A percentile compares a stretch with the other conserved stretches of the same genome.
Evolutionary conservation across 2,329 filamentous ascomycete species (phyloP).

Genomic region (Trichothecium roseum): DNA sequence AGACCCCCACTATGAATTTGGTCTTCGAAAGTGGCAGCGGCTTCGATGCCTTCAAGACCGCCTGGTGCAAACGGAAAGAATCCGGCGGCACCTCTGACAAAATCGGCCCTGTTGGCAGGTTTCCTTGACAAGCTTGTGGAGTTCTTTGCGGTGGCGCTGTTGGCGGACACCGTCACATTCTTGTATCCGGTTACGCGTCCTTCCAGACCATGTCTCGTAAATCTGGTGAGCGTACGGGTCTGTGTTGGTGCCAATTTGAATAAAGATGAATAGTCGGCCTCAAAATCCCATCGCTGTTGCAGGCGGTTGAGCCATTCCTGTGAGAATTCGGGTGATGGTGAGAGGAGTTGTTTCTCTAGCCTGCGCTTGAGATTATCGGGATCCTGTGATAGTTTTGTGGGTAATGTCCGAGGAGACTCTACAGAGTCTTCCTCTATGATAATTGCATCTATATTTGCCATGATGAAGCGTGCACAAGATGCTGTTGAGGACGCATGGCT

Average conservation of each 20-base stretch:
- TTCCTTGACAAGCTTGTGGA: conserved; percentile 83
- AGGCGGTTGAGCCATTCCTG: conserved; percentile 78
- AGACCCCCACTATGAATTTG: conserved; percentile 49
- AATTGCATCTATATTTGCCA: conserved; percentile 24
- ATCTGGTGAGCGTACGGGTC: conserved; percentile 87
- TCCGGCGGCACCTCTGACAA: conserved; percentile 83
- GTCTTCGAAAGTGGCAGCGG: conserved; percentile 74
- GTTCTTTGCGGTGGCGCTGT: conserved; percentile 86
- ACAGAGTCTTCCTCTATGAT: conserved; percentile 16
- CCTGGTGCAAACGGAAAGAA: conserved; percentile 93
- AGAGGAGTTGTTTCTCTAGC: conserved; percentile 69
- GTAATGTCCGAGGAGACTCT: conserved; percentile 5
- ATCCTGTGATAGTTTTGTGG: conserved; percentile 23
- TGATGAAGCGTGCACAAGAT: conserved; percentile 3
- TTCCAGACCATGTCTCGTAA: conserved; percentile 82
- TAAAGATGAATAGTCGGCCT: conserved; percentile 70
- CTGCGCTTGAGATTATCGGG: conserved; percentile 55
- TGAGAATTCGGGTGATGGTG: conserved; percentile 70
- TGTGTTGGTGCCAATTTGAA: conserved; percentile 85
- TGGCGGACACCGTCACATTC: conserved; percentile 85
- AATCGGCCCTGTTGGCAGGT: conserved; percentile 77
- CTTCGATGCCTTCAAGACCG: conserved; percentile 77
- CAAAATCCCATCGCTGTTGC: conserved; percentile 81
- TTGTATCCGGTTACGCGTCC: conserved; percentile 88
- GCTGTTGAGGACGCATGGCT: background rate